Conservation (phyloP, 495 filamentous ascomycete genomes). For the Lophiotrema nucula region DNA sequence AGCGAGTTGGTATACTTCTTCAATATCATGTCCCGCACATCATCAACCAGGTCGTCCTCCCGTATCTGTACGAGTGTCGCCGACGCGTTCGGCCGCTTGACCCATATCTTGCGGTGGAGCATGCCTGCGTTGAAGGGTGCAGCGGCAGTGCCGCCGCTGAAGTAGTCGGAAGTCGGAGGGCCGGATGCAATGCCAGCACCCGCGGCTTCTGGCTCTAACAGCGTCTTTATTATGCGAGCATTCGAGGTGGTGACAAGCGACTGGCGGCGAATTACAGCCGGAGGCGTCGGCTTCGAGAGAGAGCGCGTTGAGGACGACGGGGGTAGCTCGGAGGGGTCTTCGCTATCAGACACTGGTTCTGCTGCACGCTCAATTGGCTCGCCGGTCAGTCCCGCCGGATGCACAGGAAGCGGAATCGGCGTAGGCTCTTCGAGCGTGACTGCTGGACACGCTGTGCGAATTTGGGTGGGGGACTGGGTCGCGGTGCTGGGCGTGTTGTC, state of each 20-base stretch:
- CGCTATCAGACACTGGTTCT: background rate
- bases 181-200: background rate
- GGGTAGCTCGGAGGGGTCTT: conserved; percentile 1
- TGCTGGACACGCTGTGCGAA: background rate
- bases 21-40: conserved; percentile 88
- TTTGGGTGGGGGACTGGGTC: conserved; percentile 2
- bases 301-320: background rate
- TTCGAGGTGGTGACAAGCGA: conserved; percentile 34
- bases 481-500: background rate
- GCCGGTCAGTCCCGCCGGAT: conserved; percentile 1
- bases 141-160: conserved; percentile 7
- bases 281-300: conserved; percentile 12
- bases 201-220: conserved; percentile 20
- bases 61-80: conserved; percentile 81
- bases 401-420: conserved; percentile 15
- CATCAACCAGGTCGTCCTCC: conserved; percentile 90
- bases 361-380: background rate
- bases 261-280: conserved; percentile 23
- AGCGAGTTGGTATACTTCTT: conserved; percentile 91
- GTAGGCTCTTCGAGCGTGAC: conserved; percentile 33
- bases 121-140: conserved; percentile 45
- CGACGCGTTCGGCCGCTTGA: conserved; percentile 78
- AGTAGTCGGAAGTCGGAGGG: conserved; percentile 26
- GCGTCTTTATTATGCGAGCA: conserved; percentile 31
- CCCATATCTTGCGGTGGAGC: conserved; percentile 86